phyloP scores from a whole-genome alignment of 495 filamentous ascomycete species.

The Aeminium ludgeri region DNA sequence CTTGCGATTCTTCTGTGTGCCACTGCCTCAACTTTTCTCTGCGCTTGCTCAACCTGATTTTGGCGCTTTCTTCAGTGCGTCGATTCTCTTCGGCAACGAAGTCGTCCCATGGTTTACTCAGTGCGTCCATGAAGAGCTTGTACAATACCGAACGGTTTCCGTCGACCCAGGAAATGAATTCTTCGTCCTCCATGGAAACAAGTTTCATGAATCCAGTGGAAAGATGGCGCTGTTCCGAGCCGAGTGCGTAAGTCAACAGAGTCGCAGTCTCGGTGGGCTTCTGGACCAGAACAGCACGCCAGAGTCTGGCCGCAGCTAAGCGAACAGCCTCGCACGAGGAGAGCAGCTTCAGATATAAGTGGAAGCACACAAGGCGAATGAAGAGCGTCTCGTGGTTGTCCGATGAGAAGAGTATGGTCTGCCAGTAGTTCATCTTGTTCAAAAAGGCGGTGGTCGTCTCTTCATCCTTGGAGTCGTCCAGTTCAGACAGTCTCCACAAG shows the following conservation, averaged over 20 bases:
- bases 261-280: slow-evolving; percentile 68
- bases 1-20: slow-evolving; percentile 46
- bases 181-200: slow-evolving; percentile 67
- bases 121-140: slow-evolving; percentile 54
- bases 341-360: slow-evolving; percentile 71
- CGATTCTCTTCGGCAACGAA: slow-evolving; percentile 69
- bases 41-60: slow-evolving; percentile 48
- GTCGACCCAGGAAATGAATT: slow-evolving; percentile 79
- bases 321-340: slow-evolving; percentile 46
- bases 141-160: slow-evolving; percentile 68
- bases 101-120: slow-evolving; percentile 68
- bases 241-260: slow-evolving; percentile 51
- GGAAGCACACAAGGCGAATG: slow-evolving; percentile 70
- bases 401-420: slow-evolving; percentile 67
- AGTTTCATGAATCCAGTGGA: slow-evolving; percentile 65
- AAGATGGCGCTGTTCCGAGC: slow-evolving; percentile 52
- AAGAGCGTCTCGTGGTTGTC: slow-evolving; percentile 58
- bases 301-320: slow-evolving; percentile 63
- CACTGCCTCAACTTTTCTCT: slow-evolving; percentile 69
- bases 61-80: slow-evolving; percentile 54
- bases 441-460: slow-evolving; percentile 49
- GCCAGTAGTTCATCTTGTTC: slow-evolving; percentile 84
- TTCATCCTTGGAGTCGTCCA: slow-evolving; percentile 46
- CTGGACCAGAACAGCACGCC: slow-evolving; percentile 82
- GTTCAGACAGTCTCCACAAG: slow-evolving; percentile 66